A percentile compares a stretch with the other conserved stretches of the same genome.
Conservation (phyloP, 2,329 filamentous ascomycete genomes). For the Ceratocystis cubensis region DNA sequence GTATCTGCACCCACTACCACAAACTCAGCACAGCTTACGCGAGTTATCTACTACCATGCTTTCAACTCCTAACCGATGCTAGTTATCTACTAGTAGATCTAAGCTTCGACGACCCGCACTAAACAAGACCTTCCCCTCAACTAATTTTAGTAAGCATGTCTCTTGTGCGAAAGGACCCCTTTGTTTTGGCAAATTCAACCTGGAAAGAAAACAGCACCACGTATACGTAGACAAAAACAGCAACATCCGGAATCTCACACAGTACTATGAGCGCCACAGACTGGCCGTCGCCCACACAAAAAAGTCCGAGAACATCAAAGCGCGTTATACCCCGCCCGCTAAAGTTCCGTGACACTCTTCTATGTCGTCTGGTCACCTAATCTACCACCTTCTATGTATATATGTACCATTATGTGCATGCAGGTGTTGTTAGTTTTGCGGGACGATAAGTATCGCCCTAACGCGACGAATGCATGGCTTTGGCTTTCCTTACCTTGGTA, state of each 20-base stretch:
- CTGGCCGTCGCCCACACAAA: background rate
- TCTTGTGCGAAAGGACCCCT: background rate
- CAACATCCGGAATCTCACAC: no score
- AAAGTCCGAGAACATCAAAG: slow-evolving; percentile 2
- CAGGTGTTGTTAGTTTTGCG: no score
- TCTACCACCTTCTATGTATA: background rate
- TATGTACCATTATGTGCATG: background rate
- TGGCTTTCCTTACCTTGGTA: no score
- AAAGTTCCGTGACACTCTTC: background rate
- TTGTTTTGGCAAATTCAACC: background rate
- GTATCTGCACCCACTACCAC: background rate
- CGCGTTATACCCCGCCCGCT: background rate
- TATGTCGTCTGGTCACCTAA: background rate
- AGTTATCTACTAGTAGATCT: background rate
- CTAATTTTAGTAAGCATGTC: background rate
- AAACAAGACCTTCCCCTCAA: background rate
- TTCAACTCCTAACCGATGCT: background rate
- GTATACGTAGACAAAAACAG: background rate
- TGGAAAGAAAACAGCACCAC: background rate
- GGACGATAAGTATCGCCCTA: no score
- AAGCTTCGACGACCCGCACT: background rate
- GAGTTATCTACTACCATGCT: no score
- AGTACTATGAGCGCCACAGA: no score
- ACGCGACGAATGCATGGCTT: no score
- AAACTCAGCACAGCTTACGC: background rate